Percentiles rank a stretch among this genome's conserved stretches.
Conservation (phyloP, 768 basidiomycete species). For the Tephrocybe sp. region DNA sequence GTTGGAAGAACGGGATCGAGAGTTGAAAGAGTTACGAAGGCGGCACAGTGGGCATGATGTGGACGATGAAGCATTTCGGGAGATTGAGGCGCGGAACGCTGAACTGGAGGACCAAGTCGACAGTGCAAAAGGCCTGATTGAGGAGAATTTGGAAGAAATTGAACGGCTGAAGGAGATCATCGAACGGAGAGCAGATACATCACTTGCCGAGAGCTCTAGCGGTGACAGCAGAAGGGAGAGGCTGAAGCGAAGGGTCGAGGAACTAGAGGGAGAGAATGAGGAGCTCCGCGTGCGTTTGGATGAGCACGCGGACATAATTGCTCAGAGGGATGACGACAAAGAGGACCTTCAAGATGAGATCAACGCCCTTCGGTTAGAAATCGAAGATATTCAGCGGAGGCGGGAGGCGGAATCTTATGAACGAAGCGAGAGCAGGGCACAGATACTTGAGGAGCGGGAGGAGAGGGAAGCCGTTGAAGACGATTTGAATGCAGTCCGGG, state of each 20-base stretch:
- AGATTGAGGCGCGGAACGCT: slow-evolving; percentile 58
- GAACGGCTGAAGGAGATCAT: slow-evolving; percentile 70
- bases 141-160: slow-evolving; percentile 86
- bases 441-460: slow-evolving; percentile 69
- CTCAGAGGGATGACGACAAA: slow-evolving; percentile 66
- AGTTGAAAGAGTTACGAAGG: slow-evolving; percentile 65
- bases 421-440: slow-evolving; percentile 71
- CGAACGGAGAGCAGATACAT: slow-evolving; percentile 51
- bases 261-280: slow-evolving; percentile 62
- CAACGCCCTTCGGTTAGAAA: slow-evolving; percentile 59
- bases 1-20: slow-evolving; percentile 71
- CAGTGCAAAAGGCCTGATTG: slow-evolving; percentile 62
- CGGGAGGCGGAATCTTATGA: slow-evolving; percentile 65
- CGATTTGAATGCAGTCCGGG: slow-evolving; percentile 68
- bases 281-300: slow-evolving; percentile 58
- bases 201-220: slow-evolving; percentile 34
- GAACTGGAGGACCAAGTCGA: slow-evolving; percentile 77
- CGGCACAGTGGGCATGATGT: slow-evolving; percentile 39
- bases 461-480: slow-evolving; percentile 81
- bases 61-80: slow-evolving; percentile 54
- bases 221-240: slow-evolving; percentile 42
- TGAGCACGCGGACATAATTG: slow-evolving; percentile 56
- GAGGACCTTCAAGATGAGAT: slow-evolving; percentile 69
- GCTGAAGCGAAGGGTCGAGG: slow-evolving; percentile 50
- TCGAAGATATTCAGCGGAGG: slow-evolving; percentile 65